A percentile compares a stretch with the other conserved stretches of the same genome.
Conservation (phyloP, 169 alveolate genomes). For the Cryptosporidium parvum region DNA sequence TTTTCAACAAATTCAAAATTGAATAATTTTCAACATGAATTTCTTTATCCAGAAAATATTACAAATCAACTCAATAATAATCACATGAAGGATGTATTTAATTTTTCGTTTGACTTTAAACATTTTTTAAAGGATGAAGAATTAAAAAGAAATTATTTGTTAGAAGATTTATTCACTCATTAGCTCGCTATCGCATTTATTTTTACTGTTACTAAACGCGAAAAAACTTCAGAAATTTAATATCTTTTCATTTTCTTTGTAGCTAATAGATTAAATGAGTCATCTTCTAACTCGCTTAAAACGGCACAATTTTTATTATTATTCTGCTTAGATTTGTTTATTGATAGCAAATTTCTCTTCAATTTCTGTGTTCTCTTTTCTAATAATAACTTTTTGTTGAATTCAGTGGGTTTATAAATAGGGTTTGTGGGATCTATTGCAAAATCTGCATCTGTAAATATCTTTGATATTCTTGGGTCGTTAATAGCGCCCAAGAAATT, state of each 20-base stretch:
- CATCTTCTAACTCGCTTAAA: background rate
- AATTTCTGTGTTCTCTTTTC: conserved; percentile 57
- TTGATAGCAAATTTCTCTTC: conserved; percentile 7
- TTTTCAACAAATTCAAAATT: background rate
- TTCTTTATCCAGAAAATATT: background rate
- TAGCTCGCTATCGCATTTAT: background rate
- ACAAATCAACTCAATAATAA: background rate
- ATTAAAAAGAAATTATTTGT: conserved; percentile 10
- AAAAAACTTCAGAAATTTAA: background rate
- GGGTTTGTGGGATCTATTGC: conserved; percentile 91
- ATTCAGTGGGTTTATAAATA: conserved; percentile 80
- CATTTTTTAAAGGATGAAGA: background rate
- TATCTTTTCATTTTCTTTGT: conserved; percentile 10
- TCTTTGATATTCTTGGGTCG: conserved; percentile 84
- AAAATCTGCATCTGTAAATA: conserved; percentile 86
- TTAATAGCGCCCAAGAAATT: conserved; percentile 58
- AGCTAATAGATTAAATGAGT: conserved; percentile 30
- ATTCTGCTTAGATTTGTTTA: conserved; percentile 10
- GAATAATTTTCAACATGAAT: background rate
- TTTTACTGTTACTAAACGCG: background rate
- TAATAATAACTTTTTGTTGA: conserved; percentile 23
- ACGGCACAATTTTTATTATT: background rate
- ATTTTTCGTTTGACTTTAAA: conserved; percentile 15
- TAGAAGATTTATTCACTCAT: background rate
- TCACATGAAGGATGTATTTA: background rate